These are phyloP conservation scores for Saccharomyces hybrid DNA, from an alignment of 1,139 yeast species.

Conservation along the genomic window DNA sequence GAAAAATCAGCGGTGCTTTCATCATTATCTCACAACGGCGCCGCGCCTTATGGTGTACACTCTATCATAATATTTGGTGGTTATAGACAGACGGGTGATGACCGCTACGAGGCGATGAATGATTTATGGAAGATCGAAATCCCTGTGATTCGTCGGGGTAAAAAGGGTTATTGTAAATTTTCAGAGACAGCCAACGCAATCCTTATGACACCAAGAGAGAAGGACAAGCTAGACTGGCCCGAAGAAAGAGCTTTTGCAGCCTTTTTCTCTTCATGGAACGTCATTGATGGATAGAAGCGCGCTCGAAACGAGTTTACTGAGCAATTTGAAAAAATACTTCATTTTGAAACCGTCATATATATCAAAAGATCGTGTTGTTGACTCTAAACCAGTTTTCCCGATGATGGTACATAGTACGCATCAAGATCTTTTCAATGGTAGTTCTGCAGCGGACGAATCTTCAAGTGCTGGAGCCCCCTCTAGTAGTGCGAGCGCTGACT, in stretches of 20 bases:
- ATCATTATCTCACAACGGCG: neutral
- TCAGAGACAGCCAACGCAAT: conserved; percentile 32
- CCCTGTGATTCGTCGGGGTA: conserved; percentile 32
- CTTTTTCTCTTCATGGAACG: conserved; percentile 15
- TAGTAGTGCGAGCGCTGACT: neutral
- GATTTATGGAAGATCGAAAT: conserved; percentile 45
- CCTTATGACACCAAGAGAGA: conserved; percentile 17
- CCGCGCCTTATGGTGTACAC: conserved; percentile 8
- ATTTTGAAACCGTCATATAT: neutral
- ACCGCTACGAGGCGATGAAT: conserved; percentile 36
- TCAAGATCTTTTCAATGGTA: neutral
- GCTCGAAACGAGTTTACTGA: conserved; percentile 7
- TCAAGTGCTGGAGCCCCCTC: neutral
- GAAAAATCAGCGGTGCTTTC: neutral
- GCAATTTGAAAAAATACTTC: conserved; percentile 2
- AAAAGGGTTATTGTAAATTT: conserved; percentile 30
- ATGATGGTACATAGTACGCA: neutral
- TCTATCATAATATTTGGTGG: conserved; percentile 40
- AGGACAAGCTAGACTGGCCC: conserved; percentile 24
- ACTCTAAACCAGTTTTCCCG: neutral
- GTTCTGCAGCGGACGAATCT: neutral
- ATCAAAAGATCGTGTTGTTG: neutral
- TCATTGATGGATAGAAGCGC: neutral
- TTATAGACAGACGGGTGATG: conserved; percentile 27
- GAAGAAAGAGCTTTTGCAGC: conserved; percentile 33